Percentiles rank a stretch among this genome's conserved stretches.
phyloP scores from a whole-genome alignment of 1,284 basidiomycete genomes.

The Puccinia triticina region DNA sequence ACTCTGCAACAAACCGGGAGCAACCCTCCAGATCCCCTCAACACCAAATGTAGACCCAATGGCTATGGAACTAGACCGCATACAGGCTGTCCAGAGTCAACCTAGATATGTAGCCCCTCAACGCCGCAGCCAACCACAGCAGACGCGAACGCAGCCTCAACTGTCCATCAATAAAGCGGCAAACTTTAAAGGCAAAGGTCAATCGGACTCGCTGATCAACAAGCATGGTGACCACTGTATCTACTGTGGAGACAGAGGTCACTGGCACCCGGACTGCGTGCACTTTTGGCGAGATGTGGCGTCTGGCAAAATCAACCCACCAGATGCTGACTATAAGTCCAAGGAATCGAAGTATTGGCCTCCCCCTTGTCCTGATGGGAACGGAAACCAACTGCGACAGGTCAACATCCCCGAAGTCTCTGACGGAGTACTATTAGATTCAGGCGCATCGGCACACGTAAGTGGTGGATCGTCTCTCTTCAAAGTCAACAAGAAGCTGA shows the following conservation, averaged over 20 bases:
- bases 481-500: no score
- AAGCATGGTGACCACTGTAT: neutral
- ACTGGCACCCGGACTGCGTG: constrained; percentile 1
- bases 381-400: neutral
- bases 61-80: neutral
- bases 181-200: neutral
- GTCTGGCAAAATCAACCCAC: no score
- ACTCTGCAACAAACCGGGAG: neutral
- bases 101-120: no score
- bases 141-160: neutral
- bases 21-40: neutral
- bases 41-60: neutral
- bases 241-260: neutral
- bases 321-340: no score
- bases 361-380: neutral
- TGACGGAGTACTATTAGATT: neutral
- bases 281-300: neutral
- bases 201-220: neutral
- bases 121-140: neutral
- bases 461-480: no score
- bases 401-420: neutral
- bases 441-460: neutral
- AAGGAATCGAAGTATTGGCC: neutral
- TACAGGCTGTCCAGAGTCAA: neutral
- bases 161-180: neutral